Evolutionary conservation across 1,139 yeast species (phyloP), one percentile per base, ranked within the genome.

Genomic region (Scheffersomyces titani): DNA sequence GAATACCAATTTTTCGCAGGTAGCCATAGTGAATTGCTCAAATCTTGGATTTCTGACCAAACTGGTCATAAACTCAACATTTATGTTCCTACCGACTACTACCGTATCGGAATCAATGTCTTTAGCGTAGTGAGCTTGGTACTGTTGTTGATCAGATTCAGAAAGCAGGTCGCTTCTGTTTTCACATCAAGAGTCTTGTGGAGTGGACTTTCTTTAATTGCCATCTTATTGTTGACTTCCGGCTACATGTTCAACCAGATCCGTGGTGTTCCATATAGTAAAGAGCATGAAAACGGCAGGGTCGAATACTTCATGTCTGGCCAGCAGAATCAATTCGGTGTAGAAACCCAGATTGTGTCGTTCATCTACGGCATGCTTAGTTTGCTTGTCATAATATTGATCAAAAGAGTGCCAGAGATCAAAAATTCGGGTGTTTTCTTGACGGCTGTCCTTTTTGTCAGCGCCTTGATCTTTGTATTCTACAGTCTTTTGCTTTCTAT

Each of bases 211-310:
- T 80, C 90, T 3, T 76, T 90, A 21, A 76, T 89, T 50, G 67
- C 84, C 16, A 82, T 91, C 30, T 78, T 93, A 60, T 75, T 92
- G 65, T 90, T 93, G 77, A 87, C 85, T 54, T 81, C 96, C 13
- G 99, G 99, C 18, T 90, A 92, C 74, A 94, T 94, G 99, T 94
- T 86, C 82, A 92, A 92, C 71, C 85, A 86, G 65, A 94, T 94
- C 61, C 86, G 98, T 70, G 83, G 83, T 50, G 82, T 88, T 7
- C 97, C 92, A 19, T 89, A 87, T 66, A 79, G 89, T 46, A 87
- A 85, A 58, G 82, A 82, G 51, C 81, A 79, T 54, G 78, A 77
- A 7, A 75, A 82, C 52, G 94, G 93, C 36, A 73, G 73, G 3
- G 78, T 83, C 3, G 81, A 83, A 50, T 92, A 91, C 70, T 85